Percentiles rank a stretch among this genome's conserved stretches.
Conservation (phyloP, 306 rosid species). For the Lathyrus tuberosus region DNA sequence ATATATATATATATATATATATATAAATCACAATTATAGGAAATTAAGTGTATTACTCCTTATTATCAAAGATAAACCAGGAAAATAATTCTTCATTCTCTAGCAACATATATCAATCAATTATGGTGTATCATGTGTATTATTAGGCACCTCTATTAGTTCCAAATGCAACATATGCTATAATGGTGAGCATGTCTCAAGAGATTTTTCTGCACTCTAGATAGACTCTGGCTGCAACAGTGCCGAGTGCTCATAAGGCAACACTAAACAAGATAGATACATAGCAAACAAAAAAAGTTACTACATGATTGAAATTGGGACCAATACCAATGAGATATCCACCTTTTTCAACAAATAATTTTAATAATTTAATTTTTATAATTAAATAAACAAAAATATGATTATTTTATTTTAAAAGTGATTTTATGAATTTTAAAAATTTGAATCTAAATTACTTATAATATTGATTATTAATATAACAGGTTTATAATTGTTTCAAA, state of each 20-base stretch:
- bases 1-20: too few species aligned
- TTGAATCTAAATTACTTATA: too few species aligned
- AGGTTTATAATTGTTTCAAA: too few species aligned
- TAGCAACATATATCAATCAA: neutral
- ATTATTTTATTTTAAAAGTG: too few species aligned
- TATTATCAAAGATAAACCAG: constrained; percentile 30
- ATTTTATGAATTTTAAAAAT: too few species aligned
- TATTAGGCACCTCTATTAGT: constrained; percentile 71
- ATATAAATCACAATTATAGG: constrained; percentile 23
- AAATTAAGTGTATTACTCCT: constrained; percentile 5
- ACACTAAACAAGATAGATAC: constrained; percentile 83
- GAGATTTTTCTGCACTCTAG: constrained; percentile 74
- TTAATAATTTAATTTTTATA: too few species aligned
- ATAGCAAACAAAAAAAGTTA: constrained; percentile 44
- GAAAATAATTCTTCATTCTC: constrained; percentile 24
- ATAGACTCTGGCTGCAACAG: constrained; percentile 80
- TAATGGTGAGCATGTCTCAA: constrained; percentile 70
- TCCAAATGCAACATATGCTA: constrained; percentile 87
- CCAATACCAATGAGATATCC: too few species aligned
- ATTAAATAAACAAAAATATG: too few species aligned
- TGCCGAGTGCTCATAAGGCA: constrained; percentile 63
- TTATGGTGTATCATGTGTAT: neutral
- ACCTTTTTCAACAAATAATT: too few species aligned
- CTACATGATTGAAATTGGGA: neutral
- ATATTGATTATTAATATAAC: too few species aligned